Percentiles rank a stretch among this genome's conserved stretches.
These are phyloP conservation scores for Globisporangium yorkense DNA, from an alignment of 352 stramenopile genomes.

Conservation along the genomic window DNA sequence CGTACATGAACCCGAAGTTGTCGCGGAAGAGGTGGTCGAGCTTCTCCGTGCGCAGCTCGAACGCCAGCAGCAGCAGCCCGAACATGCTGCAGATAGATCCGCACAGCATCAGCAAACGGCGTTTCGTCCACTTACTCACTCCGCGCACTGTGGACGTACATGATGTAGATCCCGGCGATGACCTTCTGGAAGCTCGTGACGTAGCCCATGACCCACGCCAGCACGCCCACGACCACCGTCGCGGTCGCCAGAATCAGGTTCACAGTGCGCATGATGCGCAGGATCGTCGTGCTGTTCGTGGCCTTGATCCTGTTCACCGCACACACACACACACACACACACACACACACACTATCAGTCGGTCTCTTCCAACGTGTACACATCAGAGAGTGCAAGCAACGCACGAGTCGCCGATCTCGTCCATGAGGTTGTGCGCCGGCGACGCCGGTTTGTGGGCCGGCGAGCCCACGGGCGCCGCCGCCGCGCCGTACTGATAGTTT, in stretches of 20 bases:
- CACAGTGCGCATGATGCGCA: constrained; percentile 70
- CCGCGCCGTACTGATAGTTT: constrained; percentile 21
- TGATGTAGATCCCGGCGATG: constrained; percentile 85
- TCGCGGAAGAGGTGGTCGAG: constrained; percentile 70
- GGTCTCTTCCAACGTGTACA: background rate
- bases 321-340: background rate
- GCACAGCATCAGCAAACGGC: background rate
- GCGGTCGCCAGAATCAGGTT: constrained; percentile 72
- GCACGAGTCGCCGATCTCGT: constrained; percentile 69
- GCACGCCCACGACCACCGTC: constrained; percentile 60
- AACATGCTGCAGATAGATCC: constrained; percentile 54
- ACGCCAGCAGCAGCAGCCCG: constrained; percentile 65
- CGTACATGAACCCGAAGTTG: constrained; percentile 90
- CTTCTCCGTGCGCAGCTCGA: constrained; percentile 82
- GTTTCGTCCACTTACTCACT: background rate
- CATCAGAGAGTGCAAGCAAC: background rate
- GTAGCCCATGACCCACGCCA: constrained; percentile 78
- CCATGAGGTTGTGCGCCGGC: constrained; percentile 55
- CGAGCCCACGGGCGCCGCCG: constrained; percentile 12
- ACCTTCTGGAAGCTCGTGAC: constrained; percentile 75
- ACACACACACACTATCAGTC: background rate
- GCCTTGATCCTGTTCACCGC: constrained; percentile 50
- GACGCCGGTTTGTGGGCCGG: background rate
- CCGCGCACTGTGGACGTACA: constrained; percentile 34
- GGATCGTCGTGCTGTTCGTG: constrained; percentile 76